Evolutionary conservation across 495 filamentous ascomycete species (phyloP), one percentile per base, ranked within the genome.

Genomic region (Daldinia childiae): DNA sequence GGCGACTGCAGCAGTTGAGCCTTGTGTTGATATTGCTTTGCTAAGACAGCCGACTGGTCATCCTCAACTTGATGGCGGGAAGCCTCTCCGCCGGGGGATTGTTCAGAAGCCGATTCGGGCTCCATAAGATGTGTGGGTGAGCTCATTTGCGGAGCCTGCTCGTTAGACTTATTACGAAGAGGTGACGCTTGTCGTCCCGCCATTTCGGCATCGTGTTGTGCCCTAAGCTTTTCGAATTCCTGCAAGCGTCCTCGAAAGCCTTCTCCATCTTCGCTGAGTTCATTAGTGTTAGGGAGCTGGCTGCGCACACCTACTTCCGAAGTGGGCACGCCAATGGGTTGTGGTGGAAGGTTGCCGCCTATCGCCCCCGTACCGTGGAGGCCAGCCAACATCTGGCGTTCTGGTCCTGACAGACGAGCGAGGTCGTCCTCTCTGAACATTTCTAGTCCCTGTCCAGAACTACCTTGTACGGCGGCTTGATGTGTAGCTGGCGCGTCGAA

Each of bases 1-100:
- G 4, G 78, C 76, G 8, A 65, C 76, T 14, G 76, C 77, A 24
- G 80, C 79, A 9, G 82, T 70, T 87, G 85, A 24, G 93, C 92
- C 79, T n/a, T n/a, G n/a, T 93, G 92, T 77, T 93, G 91, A 6
- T 95, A 92, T 79, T 95, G 93, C 79, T 97, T 91, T n/a, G 91
- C 92, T 11, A 96, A 84, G 34, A 92, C 51, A 30, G 63, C 48
- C 7, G 68, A 64, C 19, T 75, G 72, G 19, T 78, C 72, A 62
- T 41, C 66, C 57, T 76, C 68, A 30, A n/a, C 61, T 17, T 73
- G 72, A 45, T 51, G 68, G 17, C 43, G 65, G 4, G 48, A 11
- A 4, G 48, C 50, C 6, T 60, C 69, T 9, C 56, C 54, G 21
- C 60, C 54, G 5, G 51, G 56, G 43, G 58, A 58, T 56, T 41